Evolutionary conservation across 164 flowering plant genomes (phyloP).

Genomic region (Nelumbo lutea): DNA sequence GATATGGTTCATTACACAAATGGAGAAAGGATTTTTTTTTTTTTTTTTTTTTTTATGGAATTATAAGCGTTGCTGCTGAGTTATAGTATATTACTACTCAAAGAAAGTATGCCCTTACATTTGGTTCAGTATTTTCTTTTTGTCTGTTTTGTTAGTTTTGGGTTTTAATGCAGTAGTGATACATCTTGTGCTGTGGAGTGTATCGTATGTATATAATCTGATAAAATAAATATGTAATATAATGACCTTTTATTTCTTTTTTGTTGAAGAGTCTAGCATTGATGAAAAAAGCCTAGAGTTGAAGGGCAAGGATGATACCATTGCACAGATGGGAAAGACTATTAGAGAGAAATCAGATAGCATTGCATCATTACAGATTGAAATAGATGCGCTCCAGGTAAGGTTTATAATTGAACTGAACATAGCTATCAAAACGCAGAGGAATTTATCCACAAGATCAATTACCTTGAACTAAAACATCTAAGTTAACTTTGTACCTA

Average conservation of each 20-base stretch:
- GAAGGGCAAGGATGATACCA: slow-evolving; percentile 54
- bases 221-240: not conserved
- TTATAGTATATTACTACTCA: too few species aligned
- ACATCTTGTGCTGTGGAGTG: too few species aligned
- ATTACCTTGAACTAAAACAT: too few species aligned
- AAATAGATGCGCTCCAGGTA: slow-evolving; percentile 48
- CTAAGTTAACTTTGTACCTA: too few species aligned
- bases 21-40: too few species aligned
- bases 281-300: slow-evolving; percentile 47
- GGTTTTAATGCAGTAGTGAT: too few species aligned
- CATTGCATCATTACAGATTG: slow-evolving; percentile 45
- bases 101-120: too few species aligned
- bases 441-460: too few species aligned
- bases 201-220: not conserved
- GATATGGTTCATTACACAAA: too few species aligned
- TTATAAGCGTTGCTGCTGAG: too few species aligned
- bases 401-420: not conserved
- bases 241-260: not conserved
- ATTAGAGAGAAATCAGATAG: slow-evolving; percentile 49
- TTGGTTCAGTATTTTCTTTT: not conserved
- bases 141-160: not conserved
- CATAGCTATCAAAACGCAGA: too few species aligned
- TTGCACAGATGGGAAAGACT: slow-evolving; percentile 47
- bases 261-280: slow-evolving; percentile 43
- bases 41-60: too few species aligned